phyloP scores from a whole-genome alignment of 2,329 filamentous ascomycete species.

The Hypoxylon sp. region DNA sequence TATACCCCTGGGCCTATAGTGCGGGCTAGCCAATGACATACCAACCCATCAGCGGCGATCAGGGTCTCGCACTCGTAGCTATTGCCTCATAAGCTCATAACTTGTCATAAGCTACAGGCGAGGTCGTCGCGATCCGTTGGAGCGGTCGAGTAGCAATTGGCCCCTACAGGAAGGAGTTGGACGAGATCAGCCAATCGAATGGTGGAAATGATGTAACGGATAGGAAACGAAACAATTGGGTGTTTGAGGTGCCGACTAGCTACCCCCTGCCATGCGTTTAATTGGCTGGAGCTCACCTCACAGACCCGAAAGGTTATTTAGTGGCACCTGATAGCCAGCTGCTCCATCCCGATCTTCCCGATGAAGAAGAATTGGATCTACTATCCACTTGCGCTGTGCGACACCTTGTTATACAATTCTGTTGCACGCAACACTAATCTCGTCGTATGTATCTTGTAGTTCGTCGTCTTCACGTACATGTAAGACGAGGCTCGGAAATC shows the following conservation, averaged over 20 bases:
- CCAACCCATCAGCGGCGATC: constrained; percentile 16
- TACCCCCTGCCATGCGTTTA: constrained; percentile 27
- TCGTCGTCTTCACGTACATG: neutral
- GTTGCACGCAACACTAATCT: neutral
- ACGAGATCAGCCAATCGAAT: constrained; percentile 33
- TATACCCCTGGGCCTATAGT: constrained; percentile 6
- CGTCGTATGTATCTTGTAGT: neutral
- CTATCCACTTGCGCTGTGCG: neutral
- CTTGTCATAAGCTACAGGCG: constrained; percentile 17
- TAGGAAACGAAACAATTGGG: constrained; percentile 51
- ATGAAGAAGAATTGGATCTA: neutral
- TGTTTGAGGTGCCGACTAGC: constrained; percentile 50
- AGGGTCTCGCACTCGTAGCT: constrained; percentile 14
- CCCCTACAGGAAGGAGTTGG: constrained; percentile 26
- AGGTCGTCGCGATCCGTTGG: constrained; percentile 17
- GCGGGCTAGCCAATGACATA: constrained; percentile 4
- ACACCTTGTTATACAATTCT: neutral
- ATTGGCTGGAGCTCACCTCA: constrained; percentile 37
- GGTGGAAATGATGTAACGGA: constrained; percentile 38
- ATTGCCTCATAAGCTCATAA: constrained; percentile 27
- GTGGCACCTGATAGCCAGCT: constrained; percentile 6
- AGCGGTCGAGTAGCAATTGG: constrained; percentile 15
- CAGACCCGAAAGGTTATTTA: constrained; percentile 11
- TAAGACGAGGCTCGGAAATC: neutral
- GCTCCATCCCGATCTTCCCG: neutral